Percentiles rank a stretch among this genome's conserved stretches.
Evolutionary conservation across 371 early-diverging fungal genomes (phyloP).

Genomic region (Amoeboaphelidium protococcarum): DNA sequence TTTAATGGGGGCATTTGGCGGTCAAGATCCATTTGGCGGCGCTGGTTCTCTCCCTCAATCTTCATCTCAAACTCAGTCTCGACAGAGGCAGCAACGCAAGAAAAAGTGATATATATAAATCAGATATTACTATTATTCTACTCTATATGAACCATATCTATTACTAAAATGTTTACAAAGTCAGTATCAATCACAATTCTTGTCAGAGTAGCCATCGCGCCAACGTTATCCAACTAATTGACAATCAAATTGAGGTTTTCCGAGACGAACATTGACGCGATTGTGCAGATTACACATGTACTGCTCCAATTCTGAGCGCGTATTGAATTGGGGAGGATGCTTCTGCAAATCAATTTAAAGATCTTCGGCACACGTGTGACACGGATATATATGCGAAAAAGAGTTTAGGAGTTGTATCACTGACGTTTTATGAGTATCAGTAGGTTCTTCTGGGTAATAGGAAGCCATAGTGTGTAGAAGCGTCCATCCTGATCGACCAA

Average conservation of each 20-base stretch:
- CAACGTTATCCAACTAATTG: constrained; percentile 71
- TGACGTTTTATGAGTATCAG: constrained; percentile 35
- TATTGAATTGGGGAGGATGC: constrained; percentile 59
- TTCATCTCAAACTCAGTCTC: too few relatives aligned
- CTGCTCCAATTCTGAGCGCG: constrained; percentile 33
- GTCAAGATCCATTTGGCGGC: too few relatives aligned
- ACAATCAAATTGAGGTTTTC: constrained; percentile 84
- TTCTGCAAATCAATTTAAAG: constrained; percentile 27
- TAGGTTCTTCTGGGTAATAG: constrained; percentile 78
- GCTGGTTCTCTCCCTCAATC: too few relatives aligned
- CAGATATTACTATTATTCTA: too few relatives aligned
- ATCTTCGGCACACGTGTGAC: constrained; percentile 54
- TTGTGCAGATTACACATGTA: constrained; percentile 96
- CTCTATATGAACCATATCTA: too few relatives aligned
- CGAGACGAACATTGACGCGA: constrained; percentile 73
- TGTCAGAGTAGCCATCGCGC: constrained; percentile 42
- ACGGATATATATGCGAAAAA: constrained; percentile 80
- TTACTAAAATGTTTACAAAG: too few relatives aligned
- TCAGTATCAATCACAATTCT: too few relatives aligned
- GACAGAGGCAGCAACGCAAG: too few relatives aligned
- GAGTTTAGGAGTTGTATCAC: constrained; percentile 55
- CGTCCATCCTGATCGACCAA: constrained; percentile 90
- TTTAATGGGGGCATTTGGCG: too few relatives aligned
- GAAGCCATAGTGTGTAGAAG: constrained; percentile 95
- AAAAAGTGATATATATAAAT: too few relatives aligned